Base-by-base conservation (phyloP, 768 basidiomycete genomes). In the Suillus subaureus region DNA sequence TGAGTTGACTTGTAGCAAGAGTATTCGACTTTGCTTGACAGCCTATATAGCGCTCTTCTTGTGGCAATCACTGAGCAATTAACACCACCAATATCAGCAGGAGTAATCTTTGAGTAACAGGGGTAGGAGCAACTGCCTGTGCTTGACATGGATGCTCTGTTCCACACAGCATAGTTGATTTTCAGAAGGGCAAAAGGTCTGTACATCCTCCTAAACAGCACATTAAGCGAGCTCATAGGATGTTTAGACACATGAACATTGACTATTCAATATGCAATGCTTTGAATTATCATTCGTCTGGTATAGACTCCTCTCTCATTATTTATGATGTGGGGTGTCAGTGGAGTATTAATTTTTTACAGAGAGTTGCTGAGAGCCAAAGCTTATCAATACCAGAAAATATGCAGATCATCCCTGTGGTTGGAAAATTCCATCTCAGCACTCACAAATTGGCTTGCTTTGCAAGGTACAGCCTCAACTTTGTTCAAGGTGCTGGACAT, bases 281-380 rank as follows among this genome's bases (percentile, higher is more conserved):
- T 0, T 9, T 79, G 1, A 51, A 43, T 0, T 69, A 70, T n/a
- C 62, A 68, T 0, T 65, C 64, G 1, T n/a, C 37, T 7, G 64
- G 54, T 6, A 54, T 71, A 9, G 18, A 55, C n/a, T 64, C 43
- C 1, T 63, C 39, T 3, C 3, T 71, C 0, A 55, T 76, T 4
- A 72, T 76, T 0, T 79, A 79, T 66, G 76, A 78, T 68, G 70
- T 78, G 7, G 65, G 67, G 4, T 79, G 74, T 37, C 67, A 75
- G 49, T 79, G 72, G 65, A 52, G 40, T 0, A 43, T 68, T 0
- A 65, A 73, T 39, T 70, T 77, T 35, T 15, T 35, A 2, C 49
- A 66, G 9, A 49, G 74, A 6, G 60, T 64, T 0, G 23, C 31
- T 2, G 4, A 15, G 6, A 61, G 63, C 33, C 3, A 21, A 2